phyloP scores from a whole-genome alignment of 2,329 filamentous ascomycete species.

The Achaetomium macrosporum region DNA sequence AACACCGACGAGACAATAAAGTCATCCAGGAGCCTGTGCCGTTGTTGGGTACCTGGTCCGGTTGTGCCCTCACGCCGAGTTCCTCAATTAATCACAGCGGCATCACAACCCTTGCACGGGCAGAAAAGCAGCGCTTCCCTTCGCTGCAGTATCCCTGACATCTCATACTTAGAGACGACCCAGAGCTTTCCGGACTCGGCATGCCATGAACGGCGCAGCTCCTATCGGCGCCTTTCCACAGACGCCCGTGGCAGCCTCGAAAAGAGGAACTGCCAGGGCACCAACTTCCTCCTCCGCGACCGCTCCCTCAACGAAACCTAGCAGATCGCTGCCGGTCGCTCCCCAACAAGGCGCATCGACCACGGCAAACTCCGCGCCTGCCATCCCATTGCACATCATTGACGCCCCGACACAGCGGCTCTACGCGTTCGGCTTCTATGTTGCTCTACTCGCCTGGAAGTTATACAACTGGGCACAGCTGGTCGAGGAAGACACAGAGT shows the following conservation, averaged over 20 bases:
- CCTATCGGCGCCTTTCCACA: slow-evolving; percentile 25
- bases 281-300: slow-evolving; percentile 9
- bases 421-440: slow-evolving; percentile 77
- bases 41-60: background rate
- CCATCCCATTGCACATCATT: slow-evolving; percentile 75
- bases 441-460: slow-evolving; percentile 71
- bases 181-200: slow-evolving; percentile 14
- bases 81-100: background rate
- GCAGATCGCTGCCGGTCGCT: slow-evolving; percentile 38
- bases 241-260: slow-evolving; percentile 20
- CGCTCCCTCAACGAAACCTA: background rate
- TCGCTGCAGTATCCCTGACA: background rate
- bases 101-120: background rate
- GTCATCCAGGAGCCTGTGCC: background rate
- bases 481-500: slow-evolving; percentile 75
- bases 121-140: background rate
- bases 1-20: slow-evolving; percentile 6
- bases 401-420: slow-evolving; percentile 89
- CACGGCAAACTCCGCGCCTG: slow-evolving; percentile 42
- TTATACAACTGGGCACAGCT: slow-evolving; percentile 79
- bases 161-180: background rate
- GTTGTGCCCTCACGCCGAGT: background rate
- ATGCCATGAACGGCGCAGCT: slow-evolving; percentile 23
- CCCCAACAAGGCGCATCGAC: slow-evolving; percentile 36
- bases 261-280: slow-evolving; percentile 19